These are phyloP conservation scores for Rhizophagus prolifer DNA, from an alignment of 192 early-diverging fungal genomes.

Conservation along the genomic window DNA sequence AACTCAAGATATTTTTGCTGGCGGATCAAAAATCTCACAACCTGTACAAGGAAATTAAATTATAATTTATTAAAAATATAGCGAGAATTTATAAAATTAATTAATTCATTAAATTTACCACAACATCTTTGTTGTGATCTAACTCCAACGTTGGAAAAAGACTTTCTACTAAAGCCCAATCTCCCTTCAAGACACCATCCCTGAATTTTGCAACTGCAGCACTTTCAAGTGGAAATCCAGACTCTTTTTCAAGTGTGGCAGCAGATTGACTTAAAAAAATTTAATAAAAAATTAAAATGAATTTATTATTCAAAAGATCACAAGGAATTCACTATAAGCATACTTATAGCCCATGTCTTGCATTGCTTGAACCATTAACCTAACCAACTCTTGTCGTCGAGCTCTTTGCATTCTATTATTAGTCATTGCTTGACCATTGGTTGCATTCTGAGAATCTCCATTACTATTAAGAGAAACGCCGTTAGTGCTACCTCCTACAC, in stretches of 20 bases:
- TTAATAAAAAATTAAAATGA: not conserved
- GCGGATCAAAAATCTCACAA: conserved; percentile 72
- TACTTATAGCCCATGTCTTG: conserved; percentile 79
- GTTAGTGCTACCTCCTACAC: conserved; percentile 26
- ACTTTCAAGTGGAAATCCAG: conserved; percentile 76
- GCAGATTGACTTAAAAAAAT: conserved; percentile 60
- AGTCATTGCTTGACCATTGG: conserved; percentile 21
- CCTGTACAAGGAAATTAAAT: not conserved
- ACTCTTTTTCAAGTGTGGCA: conserved; percentile 70
- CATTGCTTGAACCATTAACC: conserved; percentile 86
- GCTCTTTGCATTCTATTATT: not conserved
- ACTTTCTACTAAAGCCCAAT: conserved; percentile 71
- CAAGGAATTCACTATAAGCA: conserved; percentile 19
- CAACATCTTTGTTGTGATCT: conserved; percentile 34
- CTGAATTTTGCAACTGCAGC: conserved; percentile 70
- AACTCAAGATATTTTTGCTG: conserved; percentile 92
- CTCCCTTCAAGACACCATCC: conserved; percentile 66
- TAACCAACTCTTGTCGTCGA: conserved; percentile 65
- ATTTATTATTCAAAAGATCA: not conserved
- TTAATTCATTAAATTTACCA: conserved; percentile 31
- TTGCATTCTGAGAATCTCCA: conserved; percentile 7
- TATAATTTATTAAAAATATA: conserved; percentile 3
- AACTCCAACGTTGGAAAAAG: conserved; percentile 53
- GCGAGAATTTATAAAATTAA: conserved; percentile 2
- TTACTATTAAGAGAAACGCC: conserved; percentile 24